These are phyloP conservation scores for Basipetospora chlamydospora DNA, from an alignment of 2,329 filamentous ascomycete genomes.

Conservation along the genomic window DNA sequence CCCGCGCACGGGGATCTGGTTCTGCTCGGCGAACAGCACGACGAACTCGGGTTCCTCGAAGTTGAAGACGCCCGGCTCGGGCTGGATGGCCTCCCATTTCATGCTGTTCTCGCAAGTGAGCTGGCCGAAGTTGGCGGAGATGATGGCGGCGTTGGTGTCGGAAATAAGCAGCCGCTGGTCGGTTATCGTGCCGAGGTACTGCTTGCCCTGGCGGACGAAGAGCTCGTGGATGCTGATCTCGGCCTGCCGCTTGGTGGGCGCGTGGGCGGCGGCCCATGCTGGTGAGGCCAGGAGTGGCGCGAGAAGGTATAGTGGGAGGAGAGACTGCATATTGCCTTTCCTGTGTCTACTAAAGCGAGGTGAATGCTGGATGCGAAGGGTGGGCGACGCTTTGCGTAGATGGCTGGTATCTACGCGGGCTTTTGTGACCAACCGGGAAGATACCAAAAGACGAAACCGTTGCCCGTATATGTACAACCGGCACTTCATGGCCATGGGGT, in stretches of 20 bases:
- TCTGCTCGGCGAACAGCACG: slow-evolving; percentile 39
- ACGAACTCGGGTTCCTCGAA: slow-evolving; percentile 43
- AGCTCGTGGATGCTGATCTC: slow-evolving; percentile 1
- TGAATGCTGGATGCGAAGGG: no score
- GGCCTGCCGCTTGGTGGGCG: slow-evolving; percentile 2
- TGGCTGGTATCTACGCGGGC: no score
- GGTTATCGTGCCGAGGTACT: slow-evolving; percentile 45
- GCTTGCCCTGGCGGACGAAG: slow-evolving; percentile 31
- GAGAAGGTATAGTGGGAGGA: no score
- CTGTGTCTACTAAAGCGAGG: no score
- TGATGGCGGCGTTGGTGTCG: slow-evolving; percentile 35
- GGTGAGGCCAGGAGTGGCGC: not conserved
- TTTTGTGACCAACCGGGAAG: no score
- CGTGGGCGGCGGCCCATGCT: not conserved
- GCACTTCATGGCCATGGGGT: no score
- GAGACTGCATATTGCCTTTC: no score
- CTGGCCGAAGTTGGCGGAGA: slow-evolving; percentile 43
- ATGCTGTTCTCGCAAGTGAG: slow-evolving; percentile 56
- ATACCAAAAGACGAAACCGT: no score
- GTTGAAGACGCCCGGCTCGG: slow-evolving; percentile 33
- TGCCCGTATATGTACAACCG: no score
- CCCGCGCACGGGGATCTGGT: slow-evolving; percentile 45
- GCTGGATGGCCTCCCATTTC: slow-evolving; percentile 52
- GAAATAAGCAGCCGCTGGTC: slow-evolving; percentile 38
- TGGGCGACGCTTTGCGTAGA: no score